A percentile compares a stretch with the other conserved stretches of the same genome.
Evolutionary conservation across 495 filamentous ascomycete genomes (phyloP).

Genomic region (Penicillium silybi): DNA sequence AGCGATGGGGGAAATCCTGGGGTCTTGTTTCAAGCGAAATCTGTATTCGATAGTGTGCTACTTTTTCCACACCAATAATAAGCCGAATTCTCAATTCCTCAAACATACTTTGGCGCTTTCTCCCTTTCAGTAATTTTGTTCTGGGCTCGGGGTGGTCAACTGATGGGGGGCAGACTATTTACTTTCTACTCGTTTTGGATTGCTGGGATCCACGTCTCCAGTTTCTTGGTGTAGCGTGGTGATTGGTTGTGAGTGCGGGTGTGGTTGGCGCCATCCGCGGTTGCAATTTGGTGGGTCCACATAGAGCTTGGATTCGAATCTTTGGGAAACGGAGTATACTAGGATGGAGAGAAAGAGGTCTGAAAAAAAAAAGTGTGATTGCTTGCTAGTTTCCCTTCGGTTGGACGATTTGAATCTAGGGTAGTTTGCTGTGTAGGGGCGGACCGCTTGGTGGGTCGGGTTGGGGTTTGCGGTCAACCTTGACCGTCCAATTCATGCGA

Average conservation of each 20-base stretch:
- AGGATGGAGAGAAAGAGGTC: neutral
- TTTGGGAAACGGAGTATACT: neutral
- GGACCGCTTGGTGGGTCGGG: neutral
- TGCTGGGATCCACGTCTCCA: neutral
- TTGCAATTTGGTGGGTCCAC: neutral
- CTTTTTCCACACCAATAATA: neutral
- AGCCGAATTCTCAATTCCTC: neutral
- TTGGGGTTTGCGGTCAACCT: neutral
- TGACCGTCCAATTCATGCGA: neutral
- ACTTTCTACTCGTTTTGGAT: neutral
- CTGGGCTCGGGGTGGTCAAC: neutral
- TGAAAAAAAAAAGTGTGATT: no score
- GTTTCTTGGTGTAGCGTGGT: neutral
- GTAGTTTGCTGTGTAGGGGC: neutral
- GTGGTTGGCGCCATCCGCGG: neutral
- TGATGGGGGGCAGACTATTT: neutral
- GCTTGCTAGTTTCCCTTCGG: neutral
- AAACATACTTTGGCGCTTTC: neutral
- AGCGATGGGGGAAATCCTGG: constrained; percentile 24
- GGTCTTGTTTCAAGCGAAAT: constrained; percentile 17
- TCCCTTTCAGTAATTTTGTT: neutral
- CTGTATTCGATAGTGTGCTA: constrained; percentile 8
- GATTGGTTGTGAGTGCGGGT: neutral
- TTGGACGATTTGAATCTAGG: neutral
- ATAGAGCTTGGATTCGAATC: neutral